Base-by-base conservation (phyloP, 108 stramenopile genomes). In the Pseudonitzschia delicatissima region DNA sequence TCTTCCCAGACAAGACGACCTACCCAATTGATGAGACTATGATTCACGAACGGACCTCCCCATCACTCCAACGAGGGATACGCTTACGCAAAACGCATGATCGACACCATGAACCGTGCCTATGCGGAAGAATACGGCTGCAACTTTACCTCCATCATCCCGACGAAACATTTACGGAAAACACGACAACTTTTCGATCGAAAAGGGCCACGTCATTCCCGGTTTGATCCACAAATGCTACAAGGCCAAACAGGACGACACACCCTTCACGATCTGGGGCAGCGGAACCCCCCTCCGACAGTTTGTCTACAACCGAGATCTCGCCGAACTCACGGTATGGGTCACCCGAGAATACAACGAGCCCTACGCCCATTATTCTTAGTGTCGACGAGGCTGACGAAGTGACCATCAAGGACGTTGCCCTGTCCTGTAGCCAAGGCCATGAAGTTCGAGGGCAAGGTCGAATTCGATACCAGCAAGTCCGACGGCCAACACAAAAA, bases 11-110 rank as follows among this genome's bases (percentile, higher is more conserved):
- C 85, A 98, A 99, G 85, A 98, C 97, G 32, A 96, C 95, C 45
- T 99, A 96, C 77, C 98, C 98, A 53, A 99, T 99, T 65, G 96
- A 99, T 71, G 98, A 99, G 81, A 97, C 96, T 70, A 99, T 98
- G 98, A 77, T 98, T 25, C 98, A 98, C 86, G n/a, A 79, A 95
- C 67, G 98, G 98, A 17, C 96, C 98, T 26, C 98, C 98, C 18
- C 98, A 99, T 71, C 72, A 82, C 33, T 82, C 81, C 71, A 99
- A 99, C 77, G 98, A 97, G 69, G 94, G 96, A 49, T 99, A 99
- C 77, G 97, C 97, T 39, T 98, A 97, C 73, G 97, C 97, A 71
- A 99, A 99, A 74, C 95, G 98, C 57, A 84, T 99, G 82, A 95
- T 99, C 66, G 98, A 99, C 69, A 97, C 97, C 66, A 87, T 98